Evolutionary conservation across 805 yeast genomes (phyloP).

Genomic region (Ascoidea tarda): DNA sequence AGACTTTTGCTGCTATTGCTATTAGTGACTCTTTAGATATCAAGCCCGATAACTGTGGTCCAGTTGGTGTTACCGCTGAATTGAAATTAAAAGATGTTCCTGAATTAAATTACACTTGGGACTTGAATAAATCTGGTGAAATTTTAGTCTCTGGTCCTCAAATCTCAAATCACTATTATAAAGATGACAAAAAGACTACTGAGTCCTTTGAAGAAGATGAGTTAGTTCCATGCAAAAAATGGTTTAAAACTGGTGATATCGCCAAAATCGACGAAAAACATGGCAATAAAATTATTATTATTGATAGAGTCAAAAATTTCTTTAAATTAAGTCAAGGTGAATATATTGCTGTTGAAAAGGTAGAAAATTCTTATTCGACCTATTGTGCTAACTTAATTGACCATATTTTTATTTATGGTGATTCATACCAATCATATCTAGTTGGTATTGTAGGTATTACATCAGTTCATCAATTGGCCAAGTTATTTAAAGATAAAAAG

Average conservation of each 20-base stretch:
- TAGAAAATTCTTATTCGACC: constrained; percentile 40
- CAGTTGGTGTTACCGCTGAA: constrained; percentile 37
- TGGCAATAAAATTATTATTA: constrained; percentile 22
- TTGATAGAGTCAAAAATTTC: constrained; percentile 54
- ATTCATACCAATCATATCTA: constrained; percentile 33
- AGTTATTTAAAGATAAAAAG: background rate
- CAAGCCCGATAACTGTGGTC: constrained; percentile 26
- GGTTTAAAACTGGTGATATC: constrained; percentile 49
- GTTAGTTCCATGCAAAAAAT: constrained; percentile 17
- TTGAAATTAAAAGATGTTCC: constrained; percentile 40
- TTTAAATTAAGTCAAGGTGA: constrained; percentile 45
- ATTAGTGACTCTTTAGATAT: constrained; percentile 23
- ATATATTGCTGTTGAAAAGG: constrained; percentile 52
- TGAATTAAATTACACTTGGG: constrained; percentile 27
- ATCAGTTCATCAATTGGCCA: constrained; percentile 19
- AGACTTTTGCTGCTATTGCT: constrained; percentile 43
- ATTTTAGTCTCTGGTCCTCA: constrained; percentile 43
- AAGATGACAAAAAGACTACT: constrained; percentile 32
- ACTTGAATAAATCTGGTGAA: constrained; percentile 30
- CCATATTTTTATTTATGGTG: constrained; percentile 42
- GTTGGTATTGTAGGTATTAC: constrained; percentile 45
- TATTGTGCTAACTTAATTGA: constrained; percentile 22
- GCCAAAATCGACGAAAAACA: constrained; percentile 24
- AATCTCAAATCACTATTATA: constrained; percentile 34
- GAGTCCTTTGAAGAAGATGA: constrained; percentile 26